A percentile compares a stretch with the other conserved stretches of the same genome.
Conservation (phyloP, 1,284 basidiomycete genomes). For the Ceratobasidium sp. region DNA sequence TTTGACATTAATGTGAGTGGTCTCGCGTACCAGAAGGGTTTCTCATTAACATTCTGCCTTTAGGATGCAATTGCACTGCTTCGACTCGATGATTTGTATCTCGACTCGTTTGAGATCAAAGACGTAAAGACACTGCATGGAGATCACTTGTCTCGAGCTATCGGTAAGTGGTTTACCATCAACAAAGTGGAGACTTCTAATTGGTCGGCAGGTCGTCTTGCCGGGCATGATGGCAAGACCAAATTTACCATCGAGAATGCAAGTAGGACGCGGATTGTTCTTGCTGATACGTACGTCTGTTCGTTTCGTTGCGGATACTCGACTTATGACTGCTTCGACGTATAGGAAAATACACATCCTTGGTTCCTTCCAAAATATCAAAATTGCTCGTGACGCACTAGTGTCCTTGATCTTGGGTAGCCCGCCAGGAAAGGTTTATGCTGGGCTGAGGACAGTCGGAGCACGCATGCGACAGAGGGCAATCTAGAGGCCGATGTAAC, state of each 20-base stretch:
- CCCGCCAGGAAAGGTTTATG: constrained; percentile 97
- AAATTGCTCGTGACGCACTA: constrained; percentile 95
- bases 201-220: constrained; percentile 83
- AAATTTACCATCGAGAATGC: constrained; percentile 99
- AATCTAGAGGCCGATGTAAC: constrained; percentile 58
- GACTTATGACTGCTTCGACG: constrained; percentile 1
- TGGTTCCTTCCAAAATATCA: constrained; percentile 97
- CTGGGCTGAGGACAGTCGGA: constrained; percentile 89
- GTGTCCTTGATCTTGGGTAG: constrained; percentile 96
- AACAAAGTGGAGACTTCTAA: neutral
- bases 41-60: constrained; percentile 25
- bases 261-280: constrained; percentile 93
- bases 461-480: constrained; percentile 93
- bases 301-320: constrained; percentile 40
- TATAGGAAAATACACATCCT: constrained; percentile 92
- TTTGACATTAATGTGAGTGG: constrained; percentile 89
- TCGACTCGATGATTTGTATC: constrained; percentile 95
- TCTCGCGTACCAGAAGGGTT: neutral
- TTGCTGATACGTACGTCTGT: constrained; percentile 89
- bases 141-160: constrained; percentile 95
- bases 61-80: constrained; percentile 96
- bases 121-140: constrained; percentile 98
- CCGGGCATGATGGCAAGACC: constrained; percentile 97
- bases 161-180: constrained; percentile 67
- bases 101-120: constrained; percentile 99